Evolutionary conservation across 2,329 filamentous ascomycete species (phyloP).

Genomic region (Neobulgaria alba): DNA sequence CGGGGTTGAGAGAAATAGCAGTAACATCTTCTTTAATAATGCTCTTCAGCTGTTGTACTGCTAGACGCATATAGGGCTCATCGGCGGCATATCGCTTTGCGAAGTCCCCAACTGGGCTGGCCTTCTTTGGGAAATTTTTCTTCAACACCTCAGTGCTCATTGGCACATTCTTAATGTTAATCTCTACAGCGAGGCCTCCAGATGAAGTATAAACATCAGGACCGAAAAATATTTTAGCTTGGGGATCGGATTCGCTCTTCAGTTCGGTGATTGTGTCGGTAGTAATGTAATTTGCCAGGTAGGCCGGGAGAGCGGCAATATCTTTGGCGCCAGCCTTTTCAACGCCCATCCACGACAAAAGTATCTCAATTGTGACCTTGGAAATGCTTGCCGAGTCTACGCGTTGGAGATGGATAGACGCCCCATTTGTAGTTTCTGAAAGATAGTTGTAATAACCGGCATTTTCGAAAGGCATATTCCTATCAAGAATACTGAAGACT

Average conservation of each 20-base stretch:
- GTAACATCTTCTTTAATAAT: slow-evolving; percentile 13
- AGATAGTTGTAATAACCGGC: slow-evolving; percentile 16
- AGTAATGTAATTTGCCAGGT: slow-evolving; percentile 6
- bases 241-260: slow-evolving; percentile 6
- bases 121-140: slow-evolving; percentile 11
- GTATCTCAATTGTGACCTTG: slow-evolving; percentile 12
- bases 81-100: slow-evolving; percentile 13
- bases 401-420: slow-evolving; percentile 10
- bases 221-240: slow-evolving; percentile 7
- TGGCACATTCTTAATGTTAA: slow-evolving; percentile 5
- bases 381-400: slow-evolving; percentile 8
- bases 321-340: slow-evolving; percentile 10
- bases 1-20: slow-evolving; percentile 14
- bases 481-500: slow-evolving; percentile 11
- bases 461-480: slow-evolving; percentile 1
- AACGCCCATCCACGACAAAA: slow-evolving; percentile 17
- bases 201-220: no score
- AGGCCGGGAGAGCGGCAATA: slow-evolving; percentile 5
- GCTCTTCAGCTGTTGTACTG: slow-evolving; percentile 9
- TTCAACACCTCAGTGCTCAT: slow-evolving; percentile 7
- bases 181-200: neutral
- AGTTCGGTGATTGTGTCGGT: slow-evolving; percentile 5
- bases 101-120: slow-evolving; percentile 12
- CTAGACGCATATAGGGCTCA: slow-evolving; percentile 9
- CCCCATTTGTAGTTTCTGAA: slow-evolving; percentile 11